Conservation (phyloP, 1,139 yeast species). For the Magnusiomyces paraingens region DNA sequence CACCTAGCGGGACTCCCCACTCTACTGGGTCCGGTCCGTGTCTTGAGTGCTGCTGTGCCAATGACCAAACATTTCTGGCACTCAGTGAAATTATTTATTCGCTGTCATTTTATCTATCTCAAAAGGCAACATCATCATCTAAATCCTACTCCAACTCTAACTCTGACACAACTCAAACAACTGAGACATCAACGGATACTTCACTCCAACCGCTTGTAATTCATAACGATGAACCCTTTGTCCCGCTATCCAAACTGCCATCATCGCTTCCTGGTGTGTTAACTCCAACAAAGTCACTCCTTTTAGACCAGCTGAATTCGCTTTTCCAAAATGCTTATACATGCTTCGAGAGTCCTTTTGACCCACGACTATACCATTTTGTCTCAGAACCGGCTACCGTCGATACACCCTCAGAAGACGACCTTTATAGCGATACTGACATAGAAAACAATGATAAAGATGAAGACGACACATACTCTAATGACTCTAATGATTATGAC, state of each 20-base stretch:
- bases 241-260: constrained; percentile 10
- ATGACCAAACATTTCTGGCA: constrained; percentile 12
- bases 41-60: background rate
- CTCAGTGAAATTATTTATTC: constrained; percentile 13
- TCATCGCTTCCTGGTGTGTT: constrained; percentile 20
- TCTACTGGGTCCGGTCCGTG: no score
- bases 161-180: constrained; percentile 1
- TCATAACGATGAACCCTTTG: constrained; percentile 7
- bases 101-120: constrained; percentile 8
- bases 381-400: constrained; percentile 2
- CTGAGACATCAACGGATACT: background rate
- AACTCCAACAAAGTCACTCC: constrained; percentile 22
- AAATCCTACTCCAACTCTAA: constrained; percentile 8
- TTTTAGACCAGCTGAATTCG: constrained; percentile 18
- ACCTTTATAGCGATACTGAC: background rate
- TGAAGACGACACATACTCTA: background rate
- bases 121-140: constrained; percentile 9
- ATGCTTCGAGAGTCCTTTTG: constrained; percentile 7
- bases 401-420: background rate
- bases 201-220: background rate
- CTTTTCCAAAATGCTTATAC: constrained; percentile 14
- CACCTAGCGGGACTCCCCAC: no score
- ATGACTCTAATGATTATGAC: background rate
- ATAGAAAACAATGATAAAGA: background rate
- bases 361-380: background rate